phyloP scores from a whole-genome alignment of 75 land plant genomes.

The Pseudotsuga menziesii region DNA sequence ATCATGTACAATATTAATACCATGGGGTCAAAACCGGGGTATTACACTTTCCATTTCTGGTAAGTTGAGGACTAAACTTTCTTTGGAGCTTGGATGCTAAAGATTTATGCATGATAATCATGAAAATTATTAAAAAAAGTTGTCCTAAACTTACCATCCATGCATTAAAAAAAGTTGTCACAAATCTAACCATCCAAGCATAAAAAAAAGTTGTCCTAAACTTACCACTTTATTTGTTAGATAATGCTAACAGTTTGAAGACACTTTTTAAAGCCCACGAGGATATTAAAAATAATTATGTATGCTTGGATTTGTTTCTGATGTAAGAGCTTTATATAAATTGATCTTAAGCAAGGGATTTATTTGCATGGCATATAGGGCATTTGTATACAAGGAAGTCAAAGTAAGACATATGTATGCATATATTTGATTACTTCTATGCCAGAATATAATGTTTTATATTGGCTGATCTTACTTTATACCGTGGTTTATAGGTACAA shows the following conservation, averaged over 20 bases:
- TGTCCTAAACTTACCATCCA: too few relatives aligned
- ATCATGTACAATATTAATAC: too few relatives aligned
- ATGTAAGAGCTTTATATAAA: neutral
- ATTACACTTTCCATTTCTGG: neutral
- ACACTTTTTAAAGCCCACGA: neutral
- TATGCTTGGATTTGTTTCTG: neutral
- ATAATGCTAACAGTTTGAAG: neutral
- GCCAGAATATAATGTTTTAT: neutral
- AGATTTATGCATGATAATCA: neutral
- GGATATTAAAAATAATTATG: neutral
- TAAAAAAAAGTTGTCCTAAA: too few relatives aligned
- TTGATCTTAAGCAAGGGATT: neutral
- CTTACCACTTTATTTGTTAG: neutral
- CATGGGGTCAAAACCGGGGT: too few relatives aligned
- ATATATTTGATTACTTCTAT: neutral
- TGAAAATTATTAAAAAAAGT: neutral
- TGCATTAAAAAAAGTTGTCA: too few relatives aligned
- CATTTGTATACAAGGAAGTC: neutral
- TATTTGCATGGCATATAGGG: neutral
- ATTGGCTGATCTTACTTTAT: neutral
- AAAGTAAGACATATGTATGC: neutral
- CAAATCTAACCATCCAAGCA: too few relatives aligned
- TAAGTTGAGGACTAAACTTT: neutral
- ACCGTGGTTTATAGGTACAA: constrained; percentile 57
- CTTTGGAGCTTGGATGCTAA: neutral